phyloP scores from a whole-genome alignment of 331 rosid genomes.

The Pyrus hybrid region DNA sequence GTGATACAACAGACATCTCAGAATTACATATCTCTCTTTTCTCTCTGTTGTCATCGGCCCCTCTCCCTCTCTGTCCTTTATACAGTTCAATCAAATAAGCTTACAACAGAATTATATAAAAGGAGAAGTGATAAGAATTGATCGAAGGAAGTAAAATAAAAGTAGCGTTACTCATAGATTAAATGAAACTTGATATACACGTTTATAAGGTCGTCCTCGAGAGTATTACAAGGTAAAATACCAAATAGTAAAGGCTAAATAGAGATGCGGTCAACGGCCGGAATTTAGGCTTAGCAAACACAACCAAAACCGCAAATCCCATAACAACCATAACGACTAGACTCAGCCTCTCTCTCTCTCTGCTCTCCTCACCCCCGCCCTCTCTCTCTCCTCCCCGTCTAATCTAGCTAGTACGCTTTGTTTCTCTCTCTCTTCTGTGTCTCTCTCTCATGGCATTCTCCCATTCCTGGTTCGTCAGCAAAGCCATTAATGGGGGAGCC shows the following conservation, averaged over 20 bases:
- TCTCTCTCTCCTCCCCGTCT: not conserved
- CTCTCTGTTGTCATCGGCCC: too few relatives aligned
- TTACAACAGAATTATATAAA: too few relatives aligned
- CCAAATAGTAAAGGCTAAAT: not conserved
- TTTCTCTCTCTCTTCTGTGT: not conserved
- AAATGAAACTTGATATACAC: too few relatives aligned
- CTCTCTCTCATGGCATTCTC: conserved; percentile 16
- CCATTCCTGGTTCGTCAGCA: conserved; percentile 13
- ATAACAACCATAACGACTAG: conserved; percentile 6
- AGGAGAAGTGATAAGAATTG: too few relatives aligned
- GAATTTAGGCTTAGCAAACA: not conserved
- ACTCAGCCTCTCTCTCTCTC: not conserved
- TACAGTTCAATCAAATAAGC: too few relatives aligned
- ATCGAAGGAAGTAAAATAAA: too few relatives aligned
- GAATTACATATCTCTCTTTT: too few relatives aligned
- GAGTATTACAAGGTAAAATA: not conserved
- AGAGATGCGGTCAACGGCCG: not conserved
- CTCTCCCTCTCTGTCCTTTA: too few relatives aligned
- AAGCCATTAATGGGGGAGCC: conserved; percentile 35
- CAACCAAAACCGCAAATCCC: conserved; percentile 5
- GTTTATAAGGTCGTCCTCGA: not conserved
- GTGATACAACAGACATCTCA: too few relatives aligned
- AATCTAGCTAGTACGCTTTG: not conserved
- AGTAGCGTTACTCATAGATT: too few relatives aligned
- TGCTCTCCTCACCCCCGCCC: not conserved